Evolutionary conservation across 2,329 filamentous ascomycete species (phyloP), one percentile per base, ranked within the genome.

Genomic region (Fusarium humuli): DNA sequence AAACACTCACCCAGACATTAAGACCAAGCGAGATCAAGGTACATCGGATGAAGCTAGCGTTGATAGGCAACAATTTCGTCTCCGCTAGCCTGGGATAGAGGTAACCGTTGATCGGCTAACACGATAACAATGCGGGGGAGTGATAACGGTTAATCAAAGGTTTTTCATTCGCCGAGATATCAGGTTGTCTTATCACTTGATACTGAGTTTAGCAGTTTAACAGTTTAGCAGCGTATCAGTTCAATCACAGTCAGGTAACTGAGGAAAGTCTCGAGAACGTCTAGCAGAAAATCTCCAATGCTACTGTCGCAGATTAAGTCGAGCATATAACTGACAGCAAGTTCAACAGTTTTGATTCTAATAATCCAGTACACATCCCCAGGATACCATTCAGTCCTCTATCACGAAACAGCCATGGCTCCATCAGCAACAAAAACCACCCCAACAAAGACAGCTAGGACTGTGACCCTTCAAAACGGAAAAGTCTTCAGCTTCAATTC

Each of bases 11-110:
- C 53, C 53, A 56, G 5, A 76, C 74, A 40, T 76, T 76, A 16
- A 76, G 69, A 7, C 75, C 73, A 3, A 76, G 71, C 4, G 75
- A 74, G 48, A 77, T 76, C 22, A 77, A 60, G 5, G 37, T 41
- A 29, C n/a, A 25, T 44, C n/a, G n/a, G 7, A 30, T 7, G 12
- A 12, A 20, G n/a, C 12, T 40, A 53, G 12, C 25, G 13, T 6
- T 40, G 49, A 53, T 53, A 53, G 34, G 16, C 12, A 22, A 22
- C 13, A 22, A 42, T 3, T 20, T 29, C 3, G 18, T 53, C 25
- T 30, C 49, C 25, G 41, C 37, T 8, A 7, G 10, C 11, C 40
- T 29, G 23, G 34, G 8, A 53, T 41, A 29, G 16, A n/a, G 23
- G 25, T 53, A 53, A 16, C 41, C 20, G 25, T 16, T 37, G 37